These are phyloP conservation scores for Fusarium drepaniforme DNA, from an alignment of 2,329 filamentous ascomycete species.

Conservation along the genomic window DNA sequence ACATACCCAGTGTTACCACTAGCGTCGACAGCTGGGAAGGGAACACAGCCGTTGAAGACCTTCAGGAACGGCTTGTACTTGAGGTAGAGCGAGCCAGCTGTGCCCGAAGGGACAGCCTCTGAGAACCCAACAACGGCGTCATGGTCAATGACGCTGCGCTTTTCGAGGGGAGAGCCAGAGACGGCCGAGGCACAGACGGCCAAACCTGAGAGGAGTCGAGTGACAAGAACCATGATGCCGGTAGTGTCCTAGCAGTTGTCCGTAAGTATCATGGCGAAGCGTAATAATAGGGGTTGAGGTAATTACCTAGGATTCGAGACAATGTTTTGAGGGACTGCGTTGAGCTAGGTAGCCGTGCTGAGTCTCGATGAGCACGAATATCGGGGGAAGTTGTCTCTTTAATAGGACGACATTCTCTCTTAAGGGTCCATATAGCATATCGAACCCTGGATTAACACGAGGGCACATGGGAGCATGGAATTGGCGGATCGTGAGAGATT, in stretches of 20 bases:
- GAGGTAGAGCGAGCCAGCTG: constrained; percentile 45
- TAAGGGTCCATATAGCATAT: constrained; percentile 22
- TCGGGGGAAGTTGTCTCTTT: constrained; percentile 19
- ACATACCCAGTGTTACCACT: constrained; percentile 62
- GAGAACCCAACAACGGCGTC: constrained; percentile 49
- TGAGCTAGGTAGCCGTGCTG: neutral
- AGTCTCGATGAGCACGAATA: neutral
- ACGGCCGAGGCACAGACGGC: constrained; percentile 29
- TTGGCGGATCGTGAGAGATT: constrained; percentile 37
- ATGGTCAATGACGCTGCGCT: constrained; percentile 46
- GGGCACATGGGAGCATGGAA: constrained; percentile 36
- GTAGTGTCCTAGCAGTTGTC: neutral
- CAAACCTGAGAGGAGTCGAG: constrained; percentile 36
- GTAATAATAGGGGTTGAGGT: too few species aligned
- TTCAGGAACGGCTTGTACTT: constrained; percentile 52
- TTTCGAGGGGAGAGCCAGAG: constrained; percentile 41
- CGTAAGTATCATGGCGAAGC: neutral
- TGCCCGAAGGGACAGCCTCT: constrained; percentile 46
- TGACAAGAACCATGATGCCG: constrained; percentile 36
- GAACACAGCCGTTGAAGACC: constrained; percentile 72
- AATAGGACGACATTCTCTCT: constrained; percentile 13
- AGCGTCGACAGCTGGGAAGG: constrained; percentile 71
- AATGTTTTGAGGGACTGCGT: neutral
- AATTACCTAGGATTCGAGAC: neutral
- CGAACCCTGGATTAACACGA: constrained; percentile 26